Evolutionary conservation across 23 red algal species (phyloP), one percentile per base, ranked within the genome.

Genomic region (Gracilaria gracilis): DNA sequence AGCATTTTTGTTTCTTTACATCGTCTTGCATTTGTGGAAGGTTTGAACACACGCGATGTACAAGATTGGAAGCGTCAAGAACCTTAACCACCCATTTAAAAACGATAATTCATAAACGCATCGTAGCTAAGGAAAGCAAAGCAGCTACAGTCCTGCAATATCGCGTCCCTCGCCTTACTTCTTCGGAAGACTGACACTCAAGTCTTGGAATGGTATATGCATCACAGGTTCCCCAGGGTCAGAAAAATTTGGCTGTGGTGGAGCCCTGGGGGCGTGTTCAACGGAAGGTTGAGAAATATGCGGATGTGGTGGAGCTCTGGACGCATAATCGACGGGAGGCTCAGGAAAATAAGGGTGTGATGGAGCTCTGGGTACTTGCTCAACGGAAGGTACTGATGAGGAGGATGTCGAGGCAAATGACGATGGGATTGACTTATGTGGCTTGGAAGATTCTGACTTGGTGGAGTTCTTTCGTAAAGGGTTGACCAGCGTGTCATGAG

Each of bases 161-260:
- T 15, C 51, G 9, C 51, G 19, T 15, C 17, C 51, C 19, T 15
- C 8, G 51, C 17, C 51, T 19, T 64, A 64, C 28, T 38, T 74
- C 69, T 74, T 74, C 20, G 69, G 69, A 74, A 74, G 69, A 74
- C 44, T 74, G 21, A 74, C 36, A 36, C 69, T 74, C 69, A 74
- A 42, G 36, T 74, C 36, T 74, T 74, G 69, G 20, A 74, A 42
- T 42, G 69, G 69, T 46, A 74, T 42, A 74, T 74, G 69, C 69
- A 74, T 46, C 17, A 74, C 69, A 74, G 36, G n/a, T 64, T 64
- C 59, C 1, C 31, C 24, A 31, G 14, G 14, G n/a, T 31, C 55
- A 15, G 16, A 15, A 59, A 4, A 59, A 4, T 2, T 6, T 24
- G n/a, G 2, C 16, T 59, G 55, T 20, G n/a, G 55, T n/a, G 5